phyloP scores from a whole-genome alignment of 1,139 yeast genomes.

The Nakaseomyces bracarensis region DNA sequence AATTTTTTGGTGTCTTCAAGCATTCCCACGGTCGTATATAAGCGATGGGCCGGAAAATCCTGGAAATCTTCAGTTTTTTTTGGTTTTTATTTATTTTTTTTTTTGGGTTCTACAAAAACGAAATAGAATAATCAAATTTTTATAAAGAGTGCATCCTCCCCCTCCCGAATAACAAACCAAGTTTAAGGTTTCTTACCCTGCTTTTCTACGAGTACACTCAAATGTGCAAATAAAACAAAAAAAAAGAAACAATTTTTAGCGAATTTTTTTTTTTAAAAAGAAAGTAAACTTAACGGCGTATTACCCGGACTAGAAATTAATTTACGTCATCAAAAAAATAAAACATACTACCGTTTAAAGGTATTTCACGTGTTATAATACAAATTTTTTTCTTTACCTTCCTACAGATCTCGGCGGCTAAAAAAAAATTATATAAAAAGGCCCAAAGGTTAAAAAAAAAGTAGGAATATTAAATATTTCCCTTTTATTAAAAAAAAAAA shows the following conservation, averaged over 20 bases:
- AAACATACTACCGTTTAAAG: constrained; percentile 2
- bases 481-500: too few species aligned
- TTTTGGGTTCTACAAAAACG: too few species aligned
- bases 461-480: neutral
- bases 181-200: neutral
- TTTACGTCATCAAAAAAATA: too few species aligned
- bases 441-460: neutral
- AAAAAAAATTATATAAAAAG: neutral
- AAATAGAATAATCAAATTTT: too few species aligned
- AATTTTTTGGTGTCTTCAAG: neutral
- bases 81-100: neutral
- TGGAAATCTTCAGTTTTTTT: neutral
- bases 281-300: too few species aligned
- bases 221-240: too few species aligned
- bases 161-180: neutral
- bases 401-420: constrained; percentile 3
- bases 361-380: neutral
- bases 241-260: too few species aligned
- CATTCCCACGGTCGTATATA: constrained; percentile 5
- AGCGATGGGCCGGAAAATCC: constrained; percentile 7
- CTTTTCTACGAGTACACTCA: too few species aligned
- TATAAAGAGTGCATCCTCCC: too few species aligned
- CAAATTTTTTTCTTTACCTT: neutral
- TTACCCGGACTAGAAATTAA: neutral
- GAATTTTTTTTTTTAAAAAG: too few species aligned